Percentiles rank a stretch among this genome's conserved stretches.
Evolutionary conservation across 305 asterid species (phyloP).

Genomic region (Rubia tinctorum): DNA sequence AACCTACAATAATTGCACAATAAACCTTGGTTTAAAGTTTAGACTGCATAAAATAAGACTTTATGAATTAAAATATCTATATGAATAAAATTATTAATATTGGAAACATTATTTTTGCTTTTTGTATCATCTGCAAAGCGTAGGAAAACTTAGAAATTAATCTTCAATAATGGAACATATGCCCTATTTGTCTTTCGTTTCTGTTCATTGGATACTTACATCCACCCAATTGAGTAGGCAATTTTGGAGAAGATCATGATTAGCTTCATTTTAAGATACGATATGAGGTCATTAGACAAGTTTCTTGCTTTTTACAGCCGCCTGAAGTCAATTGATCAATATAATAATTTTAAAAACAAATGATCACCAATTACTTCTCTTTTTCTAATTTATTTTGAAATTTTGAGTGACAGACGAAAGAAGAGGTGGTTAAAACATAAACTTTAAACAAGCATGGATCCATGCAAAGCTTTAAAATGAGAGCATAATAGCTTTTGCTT

Average conservation of each 20-base stretch:
- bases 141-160: too few species aligned
- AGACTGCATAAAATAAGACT: too few species aligned
- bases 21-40: too few species aligned
- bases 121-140: too few species aligned
- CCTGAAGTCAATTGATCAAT: conserved; percentile 16
- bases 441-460: conserved; percentile 18
- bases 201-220: not conserved
- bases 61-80: too few species aligned
- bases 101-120: too few species aligned
- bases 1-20: too few species aligned
- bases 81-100: too few species aligned
- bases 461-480: conserved; percentile 23
- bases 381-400: not conserved
- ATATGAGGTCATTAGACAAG: conserved; percentile 4
- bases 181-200: not conserved
- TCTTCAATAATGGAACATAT: not conserved
- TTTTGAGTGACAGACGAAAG: not conserved
- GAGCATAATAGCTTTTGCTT: conserved; percentile 32
- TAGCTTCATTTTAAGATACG: not conserved
- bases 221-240: not conserved
- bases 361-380: not conserved
- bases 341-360: not conserved
- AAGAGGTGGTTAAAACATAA: not conserved
- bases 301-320: conserved; percentile 9
- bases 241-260: not conserved